Conservation (phyloP, 768 basidiomycete genomes). For the Leucocoprinus leucothites region DNA sequence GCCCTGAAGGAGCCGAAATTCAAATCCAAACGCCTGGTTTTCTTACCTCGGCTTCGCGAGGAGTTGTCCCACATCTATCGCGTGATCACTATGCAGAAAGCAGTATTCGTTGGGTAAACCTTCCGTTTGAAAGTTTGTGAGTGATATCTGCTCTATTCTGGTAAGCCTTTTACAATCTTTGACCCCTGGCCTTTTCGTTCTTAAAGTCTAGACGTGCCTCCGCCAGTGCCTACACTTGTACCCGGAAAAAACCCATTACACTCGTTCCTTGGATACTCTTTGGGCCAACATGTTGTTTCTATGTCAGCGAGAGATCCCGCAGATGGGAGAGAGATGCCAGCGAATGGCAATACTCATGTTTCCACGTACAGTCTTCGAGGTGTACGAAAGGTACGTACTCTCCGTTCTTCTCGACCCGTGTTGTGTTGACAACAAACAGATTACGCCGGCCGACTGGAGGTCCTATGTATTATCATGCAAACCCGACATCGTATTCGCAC, state of each 20-base stretch:
- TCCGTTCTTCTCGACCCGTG: neutral
- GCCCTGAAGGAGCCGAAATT: slow-evolving; percentile 20
- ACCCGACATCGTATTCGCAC: slow-evolving; percentile 70
- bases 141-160: slow-evolving; percentile 21
- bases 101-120: slow-evolving; percentile 59
- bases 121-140: slow-evolving; percentile 84
- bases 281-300: slow-evolving; percentile 46
- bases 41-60: slow-evolving; percentile 65
- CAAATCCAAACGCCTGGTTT: slow-evolving; percentile 59
- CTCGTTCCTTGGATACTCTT: slow-evolving; percentile 55
- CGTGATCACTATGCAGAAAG: slow-evolving; percentile 52
- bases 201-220: slow-evolving; percentile 57
- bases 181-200: slow-evolving; percentile 1
- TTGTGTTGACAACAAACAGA: slow-evolving; percentile 30
- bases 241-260: slow-evolving; percentile 56
- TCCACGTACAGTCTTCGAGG: slow-evolving; percentile 63
- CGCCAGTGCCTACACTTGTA: slow-evolving; percentile 65
- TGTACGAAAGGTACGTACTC: slow-evolving; percentile 58
- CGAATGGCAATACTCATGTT: slow-evolving; percentile 61
- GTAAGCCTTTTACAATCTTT: slow-evolving; percentile 8
- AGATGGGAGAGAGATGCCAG: slow-evolving; percentile 65
- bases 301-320: slow-evolving; percentile 65
- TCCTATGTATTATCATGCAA: slow-evolving; percentile 46
- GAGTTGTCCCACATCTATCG: slow-evolving; percentile 71
- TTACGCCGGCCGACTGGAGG: slow-evolving; percentile 54